Conservation (phyloP, 1,284 basidiomycete species). For the Laetiporus sulphureus region DNA sequence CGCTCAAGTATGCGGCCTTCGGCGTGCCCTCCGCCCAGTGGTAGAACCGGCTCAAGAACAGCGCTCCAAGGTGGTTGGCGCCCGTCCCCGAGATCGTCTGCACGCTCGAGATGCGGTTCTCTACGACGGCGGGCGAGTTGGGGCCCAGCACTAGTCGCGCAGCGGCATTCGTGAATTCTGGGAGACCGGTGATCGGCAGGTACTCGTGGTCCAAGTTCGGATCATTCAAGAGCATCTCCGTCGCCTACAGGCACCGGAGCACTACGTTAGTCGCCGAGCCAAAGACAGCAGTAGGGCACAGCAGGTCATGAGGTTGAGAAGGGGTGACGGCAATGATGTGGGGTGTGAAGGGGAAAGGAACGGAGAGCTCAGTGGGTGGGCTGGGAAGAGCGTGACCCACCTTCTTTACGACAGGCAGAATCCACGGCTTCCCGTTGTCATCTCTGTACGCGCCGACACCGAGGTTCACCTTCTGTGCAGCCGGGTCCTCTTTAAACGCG, state of each 20-base stretch:
- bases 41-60: constrained; percentile 88
- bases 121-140: constrained; percentile 66
- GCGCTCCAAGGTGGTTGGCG: constrained; percentile 87
- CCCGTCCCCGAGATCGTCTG: constrained; percentile 97
- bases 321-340: not conserved
- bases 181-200: constrained; percentile 84
- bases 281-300: no score
- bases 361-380: not conserved
- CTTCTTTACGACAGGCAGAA: constrained; percentile 89
- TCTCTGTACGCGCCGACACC: constrained; percentile 90
- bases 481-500: constrained; percentile 80
- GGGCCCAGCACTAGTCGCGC: constrained; percentile 78
- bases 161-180: constrained; percentile 75
- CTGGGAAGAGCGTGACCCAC: constrained; percentile 32
- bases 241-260: constrained; percentile 49
- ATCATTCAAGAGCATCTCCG: constrained; percentile 62
- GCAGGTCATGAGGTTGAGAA: not conserved
- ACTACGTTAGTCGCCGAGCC: not conserved
- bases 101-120: constrained; percentile 67
- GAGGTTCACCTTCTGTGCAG: constrained; percentile 84
- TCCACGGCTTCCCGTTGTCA: constrained; percentile 80
- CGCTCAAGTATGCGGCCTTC: constrained; percentile 74
- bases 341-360: not conserved
- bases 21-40: constrained; percentile 40
- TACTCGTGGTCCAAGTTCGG: constrained; percentile 89